These are phyloP conservation scores for Beauveria sp. DNA, from an alignment of 2,329 filamentous ascomycete species.

Conservation along the genomic window DNA sequence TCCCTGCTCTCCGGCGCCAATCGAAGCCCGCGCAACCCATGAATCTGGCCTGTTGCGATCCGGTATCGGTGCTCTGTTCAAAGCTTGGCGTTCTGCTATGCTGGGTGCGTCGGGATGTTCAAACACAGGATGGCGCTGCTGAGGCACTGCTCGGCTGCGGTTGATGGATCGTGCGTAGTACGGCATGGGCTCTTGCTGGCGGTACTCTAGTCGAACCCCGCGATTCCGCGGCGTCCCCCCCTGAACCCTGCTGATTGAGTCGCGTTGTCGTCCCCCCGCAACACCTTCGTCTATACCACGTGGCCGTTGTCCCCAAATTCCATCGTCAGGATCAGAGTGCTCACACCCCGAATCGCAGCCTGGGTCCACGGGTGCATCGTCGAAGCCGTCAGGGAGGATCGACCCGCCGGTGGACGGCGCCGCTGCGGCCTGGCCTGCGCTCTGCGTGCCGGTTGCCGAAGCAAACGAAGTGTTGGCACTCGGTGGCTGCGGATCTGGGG, in stretches of 20 bases:
- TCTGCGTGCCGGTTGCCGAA: constrained; percentile 44
- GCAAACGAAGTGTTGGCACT: constrained; percentile 78
- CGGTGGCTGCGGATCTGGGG: constrained; percentile 72
- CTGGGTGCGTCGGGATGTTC: not conserved
- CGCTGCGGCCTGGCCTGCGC: constrained; percentile 19
- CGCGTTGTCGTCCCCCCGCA: no score
- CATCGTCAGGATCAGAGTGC: constrained; percentile 46
- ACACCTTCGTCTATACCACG: no score
- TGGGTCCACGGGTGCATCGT: constrained; percentile 29
- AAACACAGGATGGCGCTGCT: not conserved
- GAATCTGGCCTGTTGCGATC: constrained; percentile 9
- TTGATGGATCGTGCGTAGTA: not conserved
- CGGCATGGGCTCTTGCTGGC: not conserved
- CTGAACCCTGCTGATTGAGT: no score
- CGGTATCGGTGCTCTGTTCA: not conserved
- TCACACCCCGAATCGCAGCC: constrained; percentile 47
- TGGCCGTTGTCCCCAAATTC: constrained; percentile 15
- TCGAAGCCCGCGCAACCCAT: constrained; percentile 21
- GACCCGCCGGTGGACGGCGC: constrained; percentile 23
- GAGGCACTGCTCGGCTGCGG: not conserved
- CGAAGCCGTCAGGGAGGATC: constrained; percentile 26
- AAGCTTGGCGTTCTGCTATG: constrained; percentile 1
- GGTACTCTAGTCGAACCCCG: not conserved
- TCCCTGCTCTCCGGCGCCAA: constrained; percentile 22
- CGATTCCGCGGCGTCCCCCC: no score